These are phyloP conservation scores for Heterobasidion irregulare DNA, from an alignment of 1,284 basidiomycete genomes.

Conservation along the genomic window DNA sequence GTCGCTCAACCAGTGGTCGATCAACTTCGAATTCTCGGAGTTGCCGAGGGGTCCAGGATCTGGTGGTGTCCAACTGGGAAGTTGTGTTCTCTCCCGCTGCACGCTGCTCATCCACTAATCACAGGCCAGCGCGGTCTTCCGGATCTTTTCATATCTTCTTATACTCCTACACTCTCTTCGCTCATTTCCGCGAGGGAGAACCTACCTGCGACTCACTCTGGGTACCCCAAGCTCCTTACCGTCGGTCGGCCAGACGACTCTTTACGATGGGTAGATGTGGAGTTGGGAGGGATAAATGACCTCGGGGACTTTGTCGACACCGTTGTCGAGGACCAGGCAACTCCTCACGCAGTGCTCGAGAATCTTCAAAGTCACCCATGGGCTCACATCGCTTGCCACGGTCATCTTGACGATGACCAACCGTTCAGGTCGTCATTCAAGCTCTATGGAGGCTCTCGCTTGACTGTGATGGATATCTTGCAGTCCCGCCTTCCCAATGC, in stretches of 20 bases:
- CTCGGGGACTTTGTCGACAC: background rate
- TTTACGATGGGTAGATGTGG: slow-evolving; percentile 12
- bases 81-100: slow-evolving; percentile 29
- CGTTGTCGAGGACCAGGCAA: background rate
- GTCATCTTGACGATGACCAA: background rate
- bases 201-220: slow-evolving; percentile 5
- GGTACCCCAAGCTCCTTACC: slow-evolving; percentile 7
- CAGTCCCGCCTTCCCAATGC: slow-evolving; percentile 2
- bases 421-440: slow-evolving; percentile 8
- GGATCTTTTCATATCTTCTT: slow-evolving; percentile 27
- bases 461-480: slow-evolving; percentile 6
- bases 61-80: slow-evolving; percentile 36
- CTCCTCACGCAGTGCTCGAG: slow-evolving; percentile 1
- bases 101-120: slow-evolving; percentile 25
- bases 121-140: slow-evolving; percentile 12
- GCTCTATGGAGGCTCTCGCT: slow-evolving; percentile 1
- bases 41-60: slow-evolving; percentile 20
- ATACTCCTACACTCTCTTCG: slow-evolving; percentile 26
- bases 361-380: background rate
- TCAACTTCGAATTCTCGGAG: slow-evolving; percentile 10
- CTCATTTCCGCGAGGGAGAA: slow-evolving; percentile 15
- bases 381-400: slow-evolving; percentile 9
- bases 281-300: background rate
- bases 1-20: slow-evolving; percentile 23
- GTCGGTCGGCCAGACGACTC: slow-evolving; percentile 19